phyloP scores from a whole-genome alignment of 805 yeast genomes.

The Dipodascopsis uninucleata region DNA sequence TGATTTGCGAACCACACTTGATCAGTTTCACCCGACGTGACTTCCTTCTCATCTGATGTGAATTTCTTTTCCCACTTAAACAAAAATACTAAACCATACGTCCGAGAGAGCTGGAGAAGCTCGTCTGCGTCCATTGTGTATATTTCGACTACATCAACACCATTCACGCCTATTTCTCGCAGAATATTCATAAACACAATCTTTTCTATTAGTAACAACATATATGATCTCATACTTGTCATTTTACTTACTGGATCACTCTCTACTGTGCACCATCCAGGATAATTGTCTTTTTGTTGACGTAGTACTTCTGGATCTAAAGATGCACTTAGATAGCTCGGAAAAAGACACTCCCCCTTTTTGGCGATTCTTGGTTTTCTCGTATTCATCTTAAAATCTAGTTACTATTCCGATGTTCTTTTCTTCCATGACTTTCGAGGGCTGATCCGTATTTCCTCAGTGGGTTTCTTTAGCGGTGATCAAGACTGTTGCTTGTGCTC shows the following conservation, averaged over 20 bases:
- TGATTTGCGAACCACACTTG: constrained; percentile 24
- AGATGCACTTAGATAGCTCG: too few relatives aligned
- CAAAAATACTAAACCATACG: constrained; percentile 18
- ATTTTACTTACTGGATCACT: constrained; percentile 22
- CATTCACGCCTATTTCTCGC: constrained; percentile 16
- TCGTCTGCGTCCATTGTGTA: constrained; percentile 16
- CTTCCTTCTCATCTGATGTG: neutral
- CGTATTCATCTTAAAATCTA: too few relatives aligned
- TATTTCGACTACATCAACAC: constrained; percentile 13
- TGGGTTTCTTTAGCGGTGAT: too few relatives aligned
- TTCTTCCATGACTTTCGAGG: too few relatives aligned
- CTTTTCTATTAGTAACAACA: neutral
- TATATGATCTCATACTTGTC: neutral
- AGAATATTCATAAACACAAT: constrained; percentile 12
- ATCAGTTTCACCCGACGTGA: neutral
- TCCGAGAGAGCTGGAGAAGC: neutral
- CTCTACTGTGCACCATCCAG: constrained; percentile 22
- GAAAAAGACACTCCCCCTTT: too few relatives aligned
- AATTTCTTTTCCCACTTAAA: constrained; percentile 13
- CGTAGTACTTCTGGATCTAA: too few relatives aligned
- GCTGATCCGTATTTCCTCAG: too few relatives aligned
- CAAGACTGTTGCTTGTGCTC: too few relatives aligned
- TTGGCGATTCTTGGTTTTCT: too few relatives aligned
- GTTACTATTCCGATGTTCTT: too few relatives aligned
- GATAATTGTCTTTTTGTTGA: constrained; percentile 7